Conservation (phyloP, 2,329 filamentous ascomycete genomes). For the Eutypella sp. region DNA sequence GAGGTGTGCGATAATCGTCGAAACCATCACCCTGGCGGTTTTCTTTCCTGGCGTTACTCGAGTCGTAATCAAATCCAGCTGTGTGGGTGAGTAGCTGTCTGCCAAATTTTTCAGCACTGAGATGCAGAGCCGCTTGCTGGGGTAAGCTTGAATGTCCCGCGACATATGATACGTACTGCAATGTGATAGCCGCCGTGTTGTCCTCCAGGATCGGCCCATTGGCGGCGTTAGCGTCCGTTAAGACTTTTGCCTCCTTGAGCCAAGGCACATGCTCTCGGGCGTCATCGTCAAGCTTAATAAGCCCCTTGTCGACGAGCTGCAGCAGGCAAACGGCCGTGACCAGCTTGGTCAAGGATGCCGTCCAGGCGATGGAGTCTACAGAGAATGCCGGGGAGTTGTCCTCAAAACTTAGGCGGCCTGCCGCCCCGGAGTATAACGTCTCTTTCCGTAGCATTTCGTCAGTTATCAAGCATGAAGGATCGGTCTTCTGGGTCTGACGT, state of each 20-base stretch:
- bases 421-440: conserved; percentile 5
- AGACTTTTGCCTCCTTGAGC: conserved; percentile 28
- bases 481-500: not conserved
- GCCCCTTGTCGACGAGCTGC: conserved; percentile 34
- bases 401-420: conserved; percentile 14
- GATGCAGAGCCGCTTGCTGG: no score
- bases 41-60: conserved; percentile 27
- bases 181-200: conserved; percentile 32
- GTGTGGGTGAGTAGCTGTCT: conserved; percentile 44
- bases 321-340: conserved; percentile 32
- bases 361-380: conserved; percentile 29
- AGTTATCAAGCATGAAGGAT: not conserved
- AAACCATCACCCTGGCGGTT: no score
- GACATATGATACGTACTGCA: conserved; percentile 21
- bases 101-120: not conserved
- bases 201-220: conserved; percentile 33
- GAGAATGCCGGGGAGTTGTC: conserved; percentile 25
- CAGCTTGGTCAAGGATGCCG: conserved; percentile 42
- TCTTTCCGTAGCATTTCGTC: not conserved
- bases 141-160: not conserved
- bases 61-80: conserved; percentile 40
- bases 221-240: conserved; percentile 31
- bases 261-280: conserved; percentile 29
- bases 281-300: conserved; percentile 33
- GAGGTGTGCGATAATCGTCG: no score